Evolutionary conservation across 352 stramenopile species (phyloP), one percentile per base, ranked within the genome.

Genomic region (Thraustochytrium sp.): DNA sequence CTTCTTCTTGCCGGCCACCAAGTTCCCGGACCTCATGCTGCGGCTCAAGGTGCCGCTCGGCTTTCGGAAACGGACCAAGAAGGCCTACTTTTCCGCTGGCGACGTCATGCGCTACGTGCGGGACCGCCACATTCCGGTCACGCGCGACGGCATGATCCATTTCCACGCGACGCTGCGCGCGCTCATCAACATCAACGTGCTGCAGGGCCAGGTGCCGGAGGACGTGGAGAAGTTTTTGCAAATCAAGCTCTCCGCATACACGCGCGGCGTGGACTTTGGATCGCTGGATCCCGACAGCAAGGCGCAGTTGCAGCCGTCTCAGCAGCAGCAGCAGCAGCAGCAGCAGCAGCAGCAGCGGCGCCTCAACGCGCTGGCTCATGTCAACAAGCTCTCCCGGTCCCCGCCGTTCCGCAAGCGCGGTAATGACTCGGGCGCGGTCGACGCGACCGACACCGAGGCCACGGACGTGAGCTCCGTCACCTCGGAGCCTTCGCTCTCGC

Each of bases 151-250:
- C 23, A 49, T 84, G 75, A 84, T 84, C 61, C 75, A 84, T 31
- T 84, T 76, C 49, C 59, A 84, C 37, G 75, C 55, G 18, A 84
- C 75, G 8, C 40, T 84, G 37, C 44, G 55, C 23, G 75, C 75
- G 2, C 59, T 84, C 4, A 80, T 84, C 31, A 61, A 84, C 75
- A 80, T 80, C 38, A 80, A 80, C 51, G 68, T 80, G 18, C 68
- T 80, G 23, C 68, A 80, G 31, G 65, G 68, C 31, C 26, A 80
- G 31, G 68, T 80, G 21, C 68, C 68, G 18, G 36, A 80, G 42
- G 68, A 80, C 16, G 42, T 80, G 1, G 68, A 80, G 51, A 64
- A 80, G 49, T 80, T 80, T 75, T 44, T 80, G 68, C 68, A 64
- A 23, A 46, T 80, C 48, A 80, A 80, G 42, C 48, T 80, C n/a